Base-by-base conservation (phyloP, 2,329 filamentous ascomycete genomes). In the Ophiostoma perfectum region DNA sequence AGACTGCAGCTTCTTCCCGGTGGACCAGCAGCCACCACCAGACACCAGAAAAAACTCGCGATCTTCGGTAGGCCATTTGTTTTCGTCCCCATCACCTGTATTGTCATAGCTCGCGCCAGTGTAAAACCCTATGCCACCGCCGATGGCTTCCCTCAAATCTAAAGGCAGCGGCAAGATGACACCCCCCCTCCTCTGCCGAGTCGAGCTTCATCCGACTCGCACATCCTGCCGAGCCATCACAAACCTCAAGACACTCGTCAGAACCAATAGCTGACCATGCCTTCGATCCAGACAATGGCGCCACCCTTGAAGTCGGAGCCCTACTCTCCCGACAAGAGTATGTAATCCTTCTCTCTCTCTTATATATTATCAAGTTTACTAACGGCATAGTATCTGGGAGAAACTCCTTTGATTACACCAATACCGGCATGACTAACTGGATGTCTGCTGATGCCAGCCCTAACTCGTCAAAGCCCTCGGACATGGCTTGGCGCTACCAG, bases 1-100 rank as follows among this genome's bases (percentile, higher is more conserved):
- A 75, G 92, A 97, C 72, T 98, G 94, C 79, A 92, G 90, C 76
- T 98, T 96, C 79, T 91, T 89, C 74, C 91, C 93, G 0, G 93
- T 97, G 36, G 93, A 97, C 72, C 91, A 93, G 76, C 84, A 87
- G 72, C 86, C 85, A 39, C 82, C 85, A 41, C 82, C 80, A 62
- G 80, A 84, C 38, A 73, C 78, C 27, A 78, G 80, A 68, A 78
- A 80, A 52, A 83, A 82, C 71, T 78, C 77, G 18, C 78, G 78
- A 66, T 75, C 78, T 49, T 77, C 79, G 4, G 75, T 78, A 14
- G 78, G 78, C 45, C 65, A 65, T 38, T 18, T 7, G n/a, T 52
- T 47, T 5, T 65, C 38, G 27, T 45, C 67, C n/a, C 9, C 49
- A 27, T 18, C 18, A 1, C 27, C 49, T 18, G 49, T 18, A 55